Evolutionary conservation across 116 monocot genomes (phyloP).

Genomic region (Cymodocea nodosa): DNA sequence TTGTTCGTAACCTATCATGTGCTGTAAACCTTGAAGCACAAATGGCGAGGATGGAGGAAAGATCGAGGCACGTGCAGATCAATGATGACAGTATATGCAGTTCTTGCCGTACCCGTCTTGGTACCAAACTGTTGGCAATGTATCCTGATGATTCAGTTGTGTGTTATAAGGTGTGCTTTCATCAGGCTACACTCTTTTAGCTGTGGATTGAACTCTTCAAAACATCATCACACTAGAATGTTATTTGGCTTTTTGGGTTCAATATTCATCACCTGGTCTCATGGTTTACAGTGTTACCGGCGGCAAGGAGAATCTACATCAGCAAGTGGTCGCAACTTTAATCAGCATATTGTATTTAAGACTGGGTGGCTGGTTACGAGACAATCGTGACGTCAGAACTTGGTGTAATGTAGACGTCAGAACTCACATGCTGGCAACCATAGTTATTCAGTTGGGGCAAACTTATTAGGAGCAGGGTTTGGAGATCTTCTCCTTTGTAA

Average conservation of each 20-base stretch:
- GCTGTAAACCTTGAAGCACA: constrained; percentile 63
- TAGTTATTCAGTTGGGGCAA: too few species aligned
- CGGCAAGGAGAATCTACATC: constrained; percentile 80
- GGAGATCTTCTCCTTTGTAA: too few species aligned
- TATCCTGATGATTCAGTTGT: constrained; percentile 96
- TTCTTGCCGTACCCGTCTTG: constrained; percentile 85
- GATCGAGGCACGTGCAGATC: constrained; percentile 84
- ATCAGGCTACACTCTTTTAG: background rate
- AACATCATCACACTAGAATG: background rate
- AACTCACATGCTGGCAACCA: too few species aligned
- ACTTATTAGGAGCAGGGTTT: too few species aligned
- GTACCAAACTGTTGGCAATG: constrained; percentile 97
- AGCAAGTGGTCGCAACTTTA: constrained; percentile 47
- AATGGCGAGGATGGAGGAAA: constrained; percentile 85
- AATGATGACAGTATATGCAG: constrained; percentile 80
- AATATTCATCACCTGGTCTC: background rate
- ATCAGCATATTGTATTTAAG: constrained; percentile 49
- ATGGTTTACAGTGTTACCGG: constrained; percentile 62
- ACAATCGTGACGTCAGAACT: constrained; percentile 2
- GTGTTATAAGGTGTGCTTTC: constrained; percentile 75
- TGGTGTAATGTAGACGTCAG: too few species aligned
- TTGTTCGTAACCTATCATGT: constrained; percentile 64
- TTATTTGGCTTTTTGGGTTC: background rate
- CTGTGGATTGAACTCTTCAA: too few species aligned
- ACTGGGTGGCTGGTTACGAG: constrained; percentile 84